These are phyloP conservation scores for Atkinsonella texensis DNA, from an alignment of 2,329 filamentous ascomycete species.

Conservation along the genomic window DNA sequence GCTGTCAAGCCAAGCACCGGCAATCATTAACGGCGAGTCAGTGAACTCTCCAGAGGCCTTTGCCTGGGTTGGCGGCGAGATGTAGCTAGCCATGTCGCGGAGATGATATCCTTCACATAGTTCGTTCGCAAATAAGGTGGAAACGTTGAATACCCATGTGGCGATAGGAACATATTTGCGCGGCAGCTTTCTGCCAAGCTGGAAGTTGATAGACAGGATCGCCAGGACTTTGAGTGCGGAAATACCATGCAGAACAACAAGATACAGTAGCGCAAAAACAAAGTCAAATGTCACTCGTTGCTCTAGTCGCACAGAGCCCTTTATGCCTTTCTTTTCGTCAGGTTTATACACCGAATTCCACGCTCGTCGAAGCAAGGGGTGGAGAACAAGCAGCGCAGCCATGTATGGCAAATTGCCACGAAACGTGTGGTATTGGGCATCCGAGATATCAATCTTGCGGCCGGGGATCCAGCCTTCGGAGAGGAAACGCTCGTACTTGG, in stretches of 20 bases:
- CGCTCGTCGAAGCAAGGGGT: conserved; percentile 63
- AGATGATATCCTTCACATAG: conserved; percentile 66
- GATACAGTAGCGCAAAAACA: conserved; percentile 66
- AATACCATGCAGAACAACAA: conserved; percentile 70
- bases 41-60: conserved; percentile 7
- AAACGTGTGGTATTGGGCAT: conserved; percentile 77
- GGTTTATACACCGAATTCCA: conserved; percentile 49
- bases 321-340: conserved; percentile 19
- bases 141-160: conserved; percentile 87
- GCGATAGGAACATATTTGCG: conserved; percentile 56
- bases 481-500: conserved; percentile 58
- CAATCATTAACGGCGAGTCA: conserved; percentile 36
- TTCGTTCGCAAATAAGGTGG: conserved; percentile 81
- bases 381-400: conserved; percentile 57
- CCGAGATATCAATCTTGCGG: conserved; percentile 83
- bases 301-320: conserved; percentile 46
- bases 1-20: conserved; percentile 63
- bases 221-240: conserved; percentile 70
- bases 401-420: conserved; percentile 79
- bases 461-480: conserved; percentile 84
- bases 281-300: conserved; percentile 75
- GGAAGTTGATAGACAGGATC: conserved; percentile 75
- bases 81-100: conserved; percentile 43
- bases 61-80: conserved; percentile 23
- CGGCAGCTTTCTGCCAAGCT: conserved; percentile 61